A percentile compares a stretch with the other conserved stretches of the same genome.
These are phyloP conservation scores for Amauroascus verrucosus DNA, from an alignment of 2,329 filamentous ascomycete species.

Conservation along the genomic window DNA sequence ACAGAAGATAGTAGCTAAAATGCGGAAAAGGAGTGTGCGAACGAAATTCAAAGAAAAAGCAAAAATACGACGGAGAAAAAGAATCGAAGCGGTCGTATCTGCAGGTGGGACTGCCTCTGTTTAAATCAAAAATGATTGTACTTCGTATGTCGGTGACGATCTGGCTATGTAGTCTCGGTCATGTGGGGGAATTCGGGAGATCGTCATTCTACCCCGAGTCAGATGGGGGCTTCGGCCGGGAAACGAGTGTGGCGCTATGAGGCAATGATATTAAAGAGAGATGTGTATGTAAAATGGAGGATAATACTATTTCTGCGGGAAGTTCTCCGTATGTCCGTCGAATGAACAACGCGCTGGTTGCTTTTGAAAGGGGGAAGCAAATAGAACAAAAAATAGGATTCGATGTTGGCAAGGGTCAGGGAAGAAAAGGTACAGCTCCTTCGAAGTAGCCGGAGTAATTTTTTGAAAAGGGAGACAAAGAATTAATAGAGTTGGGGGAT, in stretches of 20 bases:
- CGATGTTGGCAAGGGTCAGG: neutral
- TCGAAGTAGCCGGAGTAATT: neutral
- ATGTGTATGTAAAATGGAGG: neutral
- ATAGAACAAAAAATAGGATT: neutral
- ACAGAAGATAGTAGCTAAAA: neutral
- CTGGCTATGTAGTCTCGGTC: neutral
- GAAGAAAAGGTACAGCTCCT: neutral
- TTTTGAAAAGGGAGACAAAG: too few species aligned
- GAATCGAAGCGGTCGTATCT: neutral
- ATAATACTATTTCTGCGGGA: neutral
- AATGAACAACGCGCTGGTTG: neutral
- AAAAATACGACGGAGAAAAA: neutral
- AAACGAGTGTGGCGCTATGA: neutral
- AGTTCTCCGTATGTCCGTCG: neutral
- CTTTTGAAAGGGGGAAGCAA: neutral
- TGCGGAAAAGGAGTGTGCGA: neutral
- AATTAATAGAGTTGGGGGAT: too few species aligned
- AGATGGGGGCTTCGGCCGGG: neutral
- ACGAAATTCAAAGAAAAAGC: neutral
- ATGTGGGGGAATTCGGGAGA: slow-evolving; percentile 11
- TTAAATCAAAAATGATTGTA: neutral
- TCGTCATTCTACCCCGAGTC: slow-evolving; percentile 1
- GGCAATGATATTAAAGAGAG: neutral
- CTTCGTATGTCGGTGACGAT: neutral
- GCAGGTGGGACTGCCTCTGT: neutral